Evolutionary conservation across 2,329 filamentous ascomycete species (phyloP).

Genomic region (Grosmannia clavigera): DNA sequence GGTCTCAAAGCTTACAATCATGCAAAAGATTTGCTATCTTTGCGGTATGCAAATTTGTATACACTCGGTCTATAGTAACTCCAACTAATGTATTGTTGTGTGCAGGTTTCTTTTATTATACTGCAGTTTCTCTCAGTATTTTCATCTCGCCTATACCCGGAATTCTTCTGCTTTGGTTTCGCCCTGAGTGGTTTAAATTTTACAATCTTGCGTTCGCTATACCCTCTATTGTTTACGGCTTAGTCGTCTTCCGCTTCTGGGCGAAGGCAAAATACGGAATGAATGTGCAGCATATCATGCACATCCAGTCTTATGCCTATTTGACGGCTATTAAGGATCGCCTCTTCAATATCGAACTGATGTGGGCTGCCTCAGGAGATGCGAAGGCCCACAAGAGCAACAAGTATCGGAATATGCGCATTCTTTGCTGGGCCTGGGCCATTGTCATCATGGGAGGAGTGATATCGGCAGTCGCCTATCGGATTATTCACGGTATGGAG

Average conservation of each 20-base stretch:
- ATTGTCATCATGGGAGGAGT: background rate
- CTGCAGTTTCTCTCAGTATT: slow-evolving; percentile 2
- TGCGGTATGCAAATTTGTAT: background rate
- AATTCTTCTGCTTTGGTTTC: slow-evolving; percentile 3
- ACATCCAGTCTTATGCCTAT: slow-evolving; percentile 5
- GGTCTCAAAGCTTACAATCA: slow-evolving; percentile 2
- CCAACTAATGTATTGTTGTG: background rate
- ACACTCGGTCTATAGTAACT: background rate
- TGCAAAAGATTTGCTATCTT: slow-evolving; percentile 7
- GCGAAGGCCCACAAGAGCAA: slow-evolving; percentile 6
- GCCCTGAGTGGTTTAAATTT: slow-evolving; percentile 4
- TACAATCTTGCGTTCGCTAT: slow-evolving; percentile 6
- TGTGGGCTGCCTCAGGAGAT: slow-evolving; percentile 4
- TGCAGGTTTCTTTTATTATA: slow-evolving; percentile 5
- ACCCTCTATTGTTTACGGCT: slow-evolving; percentile 2
- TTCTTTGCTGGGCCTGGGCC: slow-evolving; percentile 5
- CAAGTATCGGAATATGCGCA: slow-evolving; percentile 6
- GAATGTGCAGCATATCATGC: slow-evolving; percentile 7
- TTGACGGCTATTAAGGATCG: slow-evolving; percentile 5
- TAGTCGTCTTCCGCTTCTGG: slow-evolving; percentile 4
- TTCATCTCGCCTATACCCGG: slow-evolving; percentile 5
- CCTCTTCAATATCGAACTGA: slow-evolving; percentile 5
- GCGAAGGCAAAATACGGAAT: slow-evolving; percentile 2
- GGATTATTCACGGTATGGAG: background rate
- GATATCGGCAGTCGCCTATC: background rate